Conservation (phyloP, 179 eudicot genomes). For the Carnegiea gigantea region DNA sequence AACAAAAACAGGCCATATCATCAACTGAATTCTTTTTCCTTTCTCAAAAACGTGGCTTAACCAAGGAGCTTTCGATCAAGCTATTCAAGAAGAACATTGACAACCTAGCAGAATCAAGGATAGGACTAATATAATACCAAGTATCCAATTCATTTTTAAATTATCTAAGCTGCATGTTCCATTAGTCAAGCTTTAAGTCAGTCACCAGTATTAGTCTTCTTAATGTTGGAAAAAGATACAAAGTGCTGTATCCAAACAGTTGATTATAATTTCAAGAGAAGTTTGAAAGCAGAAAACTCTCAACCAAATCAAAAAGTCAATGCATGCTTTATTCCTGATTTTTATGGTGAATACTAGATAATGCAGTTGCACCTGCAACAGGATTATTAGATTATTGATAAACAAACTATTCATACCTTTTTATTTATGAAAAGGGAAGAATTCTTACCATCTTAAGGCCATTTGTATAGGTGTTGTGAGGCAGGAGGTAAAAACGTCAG, state of each 20-base stretch:
- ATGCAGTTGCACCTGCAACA: not conserved
- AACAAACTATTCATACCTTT: not conserved
- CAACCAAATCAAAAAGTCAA: not conserved
- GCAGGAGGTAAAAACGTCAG: constrained; percentile 94
- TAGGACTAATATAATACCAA: not conserved
- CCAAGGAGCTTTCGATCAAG: not conserved
- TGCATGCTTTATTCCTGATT: not conserved
- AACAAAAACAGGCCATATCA: not conserved
- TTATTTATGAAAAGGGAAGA: not conserved
- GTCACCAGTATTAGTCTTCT: not conserved
- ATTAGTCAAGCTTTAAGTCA: not conserved
- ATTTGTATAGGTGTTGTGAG: constrained; percentile 96
- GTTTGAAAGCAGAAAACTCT: not conserved
- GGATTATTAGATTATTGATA: not conserved
- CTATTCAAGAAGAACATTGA: not conserved
- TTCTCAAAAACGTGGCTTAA: not conserved
- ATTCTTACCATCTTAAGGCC: constrained; percentile 88
- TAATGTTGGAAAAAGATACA: not conserved
- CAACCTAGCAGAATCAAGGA: not conserved
- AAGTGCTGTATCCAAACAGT: not conserved
- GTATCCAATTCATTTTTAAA: not conserved
- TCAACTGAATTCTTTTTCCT: not conserved
- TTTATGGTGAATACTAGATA: not conserved
- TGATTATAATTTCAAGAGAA: not conserved
- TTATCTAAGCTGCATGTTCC: no score